Evolutionary conservation across 2,329 filamentous ascomycete genomes (phyloP), one percentile per base, ranked within the genome.

Genomic region (Drechslerella dactyloides): DNA sequence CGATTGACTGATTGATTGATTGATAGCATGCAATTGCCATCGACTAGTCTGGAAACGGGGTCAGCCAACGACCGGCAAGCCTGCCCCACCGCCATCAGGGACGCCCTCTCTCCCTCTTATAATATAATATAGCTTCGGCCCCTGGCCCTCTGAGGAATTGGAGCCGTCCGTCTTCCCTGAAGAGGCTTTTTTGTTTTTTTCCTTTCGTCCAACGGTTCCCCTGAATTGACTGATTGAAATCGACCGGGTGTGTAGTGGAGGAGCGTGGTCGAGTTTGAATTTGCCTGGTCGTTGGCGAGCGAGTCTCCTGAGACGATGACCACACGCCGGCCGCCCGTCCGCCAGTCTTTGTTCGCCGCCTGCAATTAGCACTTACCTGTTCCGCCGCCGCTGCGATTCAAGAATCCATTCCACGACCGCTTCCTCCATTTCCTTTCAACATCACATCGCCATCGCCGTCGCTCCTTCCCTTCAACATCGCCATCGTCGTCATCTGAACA

Each of bases 1-100:
- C 55, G 51, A 68, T 56, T 60, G 56, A 68, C 37, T 50, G 55
- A 60, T 56, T 42, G 55, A 40, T 60, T 51, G 56, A 60, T 60
- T 58, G 55, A 58, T 58, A 33, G 42, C 44, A 21, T 17, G 21
- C 35, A 8, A 3, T 30, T 35, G 40, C 21, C 44, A 30, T 35
- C 48, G 37, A 55, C 64, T 55, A 55, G 51, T 42, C 64, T 51
- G 37, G 54, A 68, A 55, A n/a, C 64, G 42, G 57, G 61, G 23
- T 8, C 44, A 10, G 17, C 8, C 44, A 15, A 19, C 15, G 17
- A 21, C 8, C 5, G 5, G 15, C n/a, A 21, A 48, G 44, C 44
- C 44, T 48, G 44, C 44, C 44, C 44, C 44, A 48, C 44, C 13
- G 37, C 37, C 37, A 21, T 23, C 19, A 19, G 44, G 11, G 44